Evolutionary conservation across 352 stramenopile genomes (phyloP), one percentile per base, ranked within the genome.

Genomic region (Pythium insidiosum): DNA sequence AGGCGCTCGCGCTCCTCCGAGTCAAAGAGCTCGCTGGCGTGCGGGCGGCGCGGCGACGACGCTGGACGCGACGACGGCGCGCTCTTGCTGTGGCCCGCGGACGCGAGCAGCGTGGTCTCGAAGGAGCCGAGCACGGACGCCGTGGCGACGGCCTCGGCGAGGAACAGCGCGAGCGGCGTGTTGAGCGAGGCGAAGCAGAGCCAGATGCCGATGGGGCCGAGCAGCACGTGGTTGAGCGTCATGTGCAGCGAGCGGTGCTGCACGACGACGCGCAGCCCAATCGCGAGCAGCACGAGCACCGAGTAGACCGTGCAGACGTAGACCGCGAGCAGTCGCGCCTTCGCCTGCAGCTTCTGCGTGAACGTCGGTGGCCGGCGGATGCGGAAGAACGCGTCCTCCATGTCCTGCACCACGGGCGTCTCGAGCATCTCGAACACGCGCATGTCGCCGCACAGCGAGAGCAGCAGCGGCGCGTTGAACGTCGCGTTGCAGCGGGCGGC

Each of bases 101-200:
- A 5, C 21, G 31, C 34, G 19, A 42, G 47, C 6, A 84, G 50
- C 38, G 83, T 73, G 12, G 61, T 62, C 22, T 93, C 77, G 31
- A 93, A 90, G 10, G 77, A 82, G 6, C 70, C 73, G 20, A 93
- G 52, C 13, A 93, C 82, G 13, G 78, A 87, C 15, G 75, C 63
- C 1, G 75, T 89, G 4, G 77, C 81, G 3, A 60, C 71, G 1
- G 74, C 76, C 43, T 93, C 81, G 0, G 72, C 78, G 2, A 93
- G 45, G 40, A 90, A 93, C 16, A 87, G 61, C 46, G 87, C 70
- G 39, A 90, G 57, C 20, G 81, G 78, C 18, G 78, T 88, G 46
- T 90, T 84, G 2, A 93, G 60, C 41, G 77, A 93, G 4, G 79
- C 75, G 56, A 93, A 93, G 46, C 81, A 93, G n/a, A 93, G 50